Evolutionary conservation across 2,329 filamentous ascomycete species (phyloP), one percentile per base, ranked within the genome.

Genomic region (Cryphonectria parasitica): DNA sequence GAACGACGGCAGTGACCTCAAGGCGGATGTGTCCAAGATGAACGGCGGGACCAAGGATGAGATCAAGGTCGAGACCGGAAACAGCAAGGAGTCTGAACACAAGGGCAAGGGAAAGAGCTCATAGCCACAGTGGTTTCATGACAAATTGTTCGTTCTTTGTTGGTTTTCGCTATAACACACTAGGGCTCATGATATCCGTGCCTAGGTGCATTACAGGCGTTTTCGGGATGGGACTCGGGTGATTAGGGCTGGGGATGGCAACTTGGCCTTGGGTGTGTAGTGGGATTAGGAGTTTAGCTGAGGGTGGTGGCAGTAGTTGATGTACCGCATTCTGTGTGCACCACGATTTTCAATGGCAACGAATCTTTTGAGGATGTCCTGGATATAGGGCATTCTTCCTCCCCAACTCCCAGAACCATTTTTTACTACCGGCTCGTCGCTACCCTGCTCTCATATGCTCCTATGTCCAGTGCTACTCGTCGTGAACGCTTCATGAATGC

Each of bases 1-100:
- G 86, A 93, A 93, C 75, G 91, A 91, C 73, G 85, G 85, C 74
- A 36, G 58, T n/a, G 56, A 60, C 28, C 86, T 83, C 75, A 86
- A 88, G 61, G 80, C 80, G 54, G 82, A 87, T 70, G 81, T 88
- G 62, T 79, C 83, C 45, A 82, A 83, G 71, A 79, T 88, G 67
- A 87, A 87, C 74, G 84, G 85, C 69, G 81, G 80, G 62, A 77
- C 78, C 61, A 76, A 77, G 69, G 73, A 75, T 54, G 76, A 77
- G 68, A 74, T 72, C 54, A 64, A 68, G 19, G 71, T 64, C 61
- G 71, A 68, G 68, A 69, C 66, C 68, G 69, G 28, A 61, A 67
- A 34, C 56, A 31, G 45, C 63, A 43, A 60, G 52, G 62, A 68
- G 34, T 45, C 41, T 25, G 66, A 68, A 49, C 25, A 49, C 34